Base-by-base conservation (phyloP, 2,329 filamentous ascomycete genomes). In the Botryotinia calthae region DNA sequence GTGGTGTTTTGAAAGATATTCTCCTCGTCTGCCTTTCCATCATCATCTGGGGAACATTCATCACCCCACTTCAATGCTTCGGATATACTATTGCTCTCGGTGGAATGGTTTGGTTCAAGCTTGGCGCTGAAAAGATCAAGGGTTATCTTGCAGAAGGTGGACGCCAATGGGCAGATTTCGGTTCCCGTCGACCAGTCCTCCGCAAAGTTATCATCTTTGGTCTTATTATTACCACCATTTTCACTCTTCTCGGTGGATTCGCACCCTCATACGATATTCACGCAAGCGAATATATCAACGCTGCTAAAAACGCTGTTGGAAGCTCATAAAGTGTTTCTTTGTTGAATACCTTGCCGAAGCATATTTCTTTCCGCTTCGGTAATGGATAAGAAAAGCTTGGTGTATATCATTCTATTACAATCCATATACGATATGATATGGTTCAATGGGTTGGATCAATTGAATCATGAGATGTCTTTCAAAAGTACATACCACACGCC, bases 1-100 rank as follows among this genome's bases (percentile, higher is more conserved):
- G 92, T 81, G 93, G 93, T 85, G 93, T 96, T 56, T 89, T 96
- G 76, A 96, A 95, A 87, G 93, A 96, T 82, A 93, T 96, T 73
- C 87, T 96, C 79, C 90, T 96, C 68, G 93, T 96, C 74, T 85
- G 86, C 70, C 91, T 91, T 63, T 94, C 92, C 75, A 94, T 95
- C 89, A 82, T 93, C 76, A 93, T 95, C 82, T 95, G 93, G 91
- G 88, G 89, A 78, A 93, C 93, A 75, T 88, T 90, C 69, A 90
- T 95, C 76, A 89, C 91, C 25, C 84, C 84, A 72, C 88, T 95
- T 72, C 93, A 96, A 85, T 91, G 92, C 82, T 94, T 95, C 81
- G 93, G 93, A 77, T 96, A 95, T 87, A 87, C 86, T 82, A 93
- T 95, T 80, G 92, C 93, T 68, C 88, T 95, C 44, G 86, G 85